Evolutionary conservation across 345 rosid species (phyloP).

Genomic region (Hibiscus syriacus): DNA sequence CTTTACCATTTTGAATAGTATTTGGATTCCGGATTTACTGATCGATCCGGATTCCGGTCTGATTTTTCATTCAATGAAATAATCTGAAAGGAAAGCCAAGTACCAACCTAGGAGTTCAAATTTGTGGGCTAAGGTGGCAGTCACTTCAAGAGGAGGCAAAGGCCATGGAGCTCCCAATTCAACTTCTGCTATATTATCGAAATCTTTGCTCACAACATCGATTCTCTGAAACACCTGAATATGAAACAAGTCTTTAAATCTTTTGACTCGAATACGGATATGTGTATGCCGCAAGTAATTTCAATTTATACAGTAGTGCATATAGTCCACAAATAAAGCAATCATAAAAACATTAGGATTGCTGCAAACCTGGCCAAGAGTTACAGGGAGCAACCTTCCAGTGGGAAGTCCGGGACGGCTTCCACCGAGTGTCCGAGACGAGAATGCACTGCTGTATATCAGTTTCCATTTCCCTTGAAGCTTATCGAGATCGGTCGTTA

Average conservation of each 20-base stretch:
- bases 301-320: too few species aligned
- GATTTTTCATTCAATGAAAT: too few species aligned
- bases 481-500: constrained; percentile 44
- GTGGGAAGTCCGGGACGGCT: constrained; percentile 91
- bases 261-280: too few species aligned
- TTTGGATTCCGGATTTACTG: too few species aligned
- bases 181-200: constrained; percentile 81
- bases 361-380: constrained; percentile 73
- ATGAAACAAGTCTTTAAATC: too few species aligned
- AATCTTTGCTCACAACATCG: constrained; percentile 75
- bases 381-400: constrained; percentile 78
- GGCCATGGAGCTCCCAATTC: constrained; percentile 93
- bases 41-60: too few species aligned
- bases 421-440: constrained; percentile 81
- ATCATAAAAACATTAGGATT: neutral
- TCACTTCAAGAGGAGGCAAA: constrained; percentile 59
- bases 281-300: too few species aligned
- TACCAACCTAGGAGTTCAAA: constrained; percentile 83
- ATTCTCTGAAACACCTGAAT: constrained; percentile 84
- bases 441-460: constrained; percentile 87
- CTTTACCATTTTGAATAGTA: too few species aligned
- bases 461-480: constrained; percentile 92
- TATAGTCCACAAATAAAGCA: neutral
- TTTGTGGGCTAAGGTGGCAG: constrained; percentile 85
- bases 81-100: neutral